Conservation (phyloP, 768 basidiomycete species). For the Tephrocybe sp. region DNA sequence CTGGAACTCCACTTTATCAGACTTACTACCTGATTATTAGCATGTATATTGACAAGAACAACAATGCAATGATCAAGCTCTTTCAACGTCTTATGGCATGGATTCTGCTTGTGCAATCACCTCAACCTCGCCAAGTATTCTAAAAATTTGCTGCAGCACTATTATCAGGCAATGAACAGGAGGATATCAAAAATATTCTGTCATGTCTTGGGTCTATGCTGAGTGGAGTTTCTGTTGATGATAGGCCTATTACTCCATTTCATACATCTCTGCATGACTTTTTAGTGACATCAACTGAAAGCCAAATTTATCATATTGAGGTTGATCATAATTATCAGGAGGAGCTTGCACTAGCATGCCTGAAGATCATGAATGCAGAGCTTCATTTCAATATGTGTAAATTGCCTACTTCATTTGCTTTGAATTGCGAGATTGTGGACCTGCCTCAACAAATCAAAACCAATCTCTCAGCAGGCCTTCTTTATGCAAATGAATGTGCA, state of each 20-base stretch:
- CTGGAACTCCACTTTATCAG: neutral
- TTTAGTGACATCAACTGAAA: neutral
- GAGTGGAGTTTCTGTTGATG: neutral
- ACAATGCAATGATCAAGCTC: neutral
- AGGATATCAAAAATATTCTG: neutral
- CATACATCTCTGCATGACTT: neutral
- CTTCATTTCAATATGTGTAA: constrained; percentile 17
- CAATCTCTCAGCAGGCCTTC: constrained; percentile 1
- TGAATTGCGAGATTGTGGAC: constrained; percentile 5
- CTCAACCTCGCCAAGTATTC: neutral
- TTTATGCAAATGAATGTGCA: constrained; percentile 9
- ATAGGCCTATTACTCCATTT: neutral
- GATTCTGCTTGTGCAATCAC: neutral
- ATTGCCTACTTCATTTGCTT: constrained; percentile 8
- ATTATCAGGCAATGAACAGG: neutral
- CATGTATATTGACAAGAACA: neutral
- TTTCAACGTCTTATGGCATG: neutral
- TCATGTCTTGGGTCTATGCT: neutral
- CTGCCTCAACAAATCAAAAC: neutral
- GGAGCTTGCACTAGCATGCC: constrained; percentile 1
- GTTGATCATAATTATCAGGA: neutral
- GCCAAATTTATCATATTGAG: neutral
- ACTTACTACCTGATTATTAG: neutral
- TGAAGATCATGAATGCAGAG: constrained; percentile 4
- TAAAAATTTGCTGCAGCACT: neutral